Evolutionary conservation across 495 filamentous ascomycete genomes (phyloP), one percentile per base, ranked within the genome.

Genomic region (Penicillium silybi): DNA sequence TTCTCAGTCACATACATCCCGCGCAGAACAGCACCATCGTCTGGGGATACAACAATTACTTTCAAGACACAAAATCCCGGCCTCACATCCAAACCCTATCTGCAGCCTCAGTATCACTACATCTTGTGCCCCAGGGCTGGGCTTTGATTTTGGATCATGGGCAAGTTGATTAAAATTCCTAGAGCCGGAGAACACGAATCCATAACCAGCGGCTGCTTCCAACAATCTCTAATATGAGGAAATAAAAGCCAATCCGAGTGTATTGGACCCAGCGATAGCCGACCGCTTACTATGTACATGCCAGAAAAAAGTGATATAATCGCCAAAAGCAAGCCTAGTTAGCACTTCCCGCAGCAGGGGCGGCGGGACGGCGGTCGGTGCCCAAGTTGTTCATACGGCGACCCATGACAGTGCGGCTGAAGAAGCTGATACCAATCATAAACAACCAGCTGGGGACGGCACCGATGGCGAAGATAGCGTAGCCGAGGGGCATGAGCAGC

Each of bases 331-430:
- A 41, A 38, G 18, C 10, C 23, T 64, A 66, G 61, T 63, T 66
- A n/a, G 61, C 62, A 29, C 59, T 61, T 25, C 62, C 62, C 15
- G 56, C 57, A 19, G 62, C 42, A 22, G 59, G 40, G 56, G 63
- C 42, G 50, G 58, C 57, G 46, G 59, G 54, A 49, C 50, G 56
- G 10, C 51, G 70, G 8, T 56, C 57, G 9, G 54, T 54, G 16
- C 69, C 69, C 25, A 63, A 47, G 53, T 70, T 72, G 38, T 57
- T 62, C 52, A 67, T 53, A 26, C 74, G 71, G 48, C 74, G 74
- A 53, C 70, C 54, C 93, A 96, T 96, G 65, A 96, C 76, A 35
- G 76, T 80, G 59, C 91, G 80, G 76, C 85, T 93, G 54, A 91
- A 63, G 58, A 97, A 82, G 52, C 85, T 89, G 56, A 97, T 81